Conservation (phyloP, 768 basidiomycete genomes). For the Rhizopogon rudus region DNA sequence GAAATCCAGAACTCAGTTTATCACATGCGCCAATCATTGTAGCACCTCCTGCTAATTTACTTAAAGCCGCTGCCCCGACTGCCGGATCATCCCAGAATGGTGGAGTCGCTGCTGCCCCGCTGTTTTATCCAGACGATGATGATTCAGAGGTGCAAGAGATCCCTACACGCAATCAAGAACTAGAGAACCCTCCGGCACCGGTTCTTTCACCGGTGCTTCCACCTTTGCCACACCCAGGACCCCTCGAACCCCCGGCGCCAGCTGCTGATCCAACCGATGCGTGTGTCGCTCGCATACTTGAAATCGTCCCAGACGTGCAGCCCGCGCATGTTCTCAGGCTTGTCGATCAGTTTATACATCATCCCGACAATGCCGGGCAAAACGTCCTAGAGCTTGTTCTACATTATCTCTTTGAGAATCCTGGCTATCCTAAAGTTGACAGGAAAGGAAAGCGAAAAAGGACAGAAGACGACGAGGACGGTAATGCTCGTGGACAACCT, state of each 20-base stretch:
- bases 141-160: constrained; percentile 5
- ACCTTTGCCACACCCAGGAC: constrained; percentile 2
- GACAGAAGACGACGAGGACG: constrained; percentile 20
- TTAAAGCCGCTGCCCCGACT: constrained; percentile 7
- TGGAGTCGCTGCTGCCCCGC: constrained; percentile 11
- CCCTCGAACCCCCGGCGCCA: constrained; percentile 12
- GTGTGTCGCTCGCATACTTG: constrained; percentile 48
- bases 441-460: constrained; percentile 43
- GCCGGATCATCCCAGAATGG: constrained; percentile 10
- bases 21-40: constrained; percentile 6
- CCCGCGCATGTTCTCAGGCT: constrained; percentile 49
- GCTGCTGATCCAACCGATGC: constrained; percentile 19
- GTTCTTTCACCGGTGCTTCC: background rate
- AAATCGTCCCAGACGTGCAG: constrained; percentile 68
- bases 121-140: constrained; percentile 38
- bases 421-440: constrained; percentile 51
- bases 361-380: constrained; percentile 22
- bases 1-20: constrained; percentile 3
- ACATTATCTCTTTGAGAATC: constrained; percentile 58
- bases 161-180: background rate
- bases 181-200: constrained; percentile 3
- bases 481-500: constrained; percentile 29
- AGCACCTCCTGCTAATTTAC: constrained; percentile 7
- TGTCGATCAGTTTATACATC: constrained; percentile 37
- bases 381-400: constrained; percentile 50